Conservation (phyloP, 352 stramenopile genomes). For the Elongisporangium prolatum region DNA sequence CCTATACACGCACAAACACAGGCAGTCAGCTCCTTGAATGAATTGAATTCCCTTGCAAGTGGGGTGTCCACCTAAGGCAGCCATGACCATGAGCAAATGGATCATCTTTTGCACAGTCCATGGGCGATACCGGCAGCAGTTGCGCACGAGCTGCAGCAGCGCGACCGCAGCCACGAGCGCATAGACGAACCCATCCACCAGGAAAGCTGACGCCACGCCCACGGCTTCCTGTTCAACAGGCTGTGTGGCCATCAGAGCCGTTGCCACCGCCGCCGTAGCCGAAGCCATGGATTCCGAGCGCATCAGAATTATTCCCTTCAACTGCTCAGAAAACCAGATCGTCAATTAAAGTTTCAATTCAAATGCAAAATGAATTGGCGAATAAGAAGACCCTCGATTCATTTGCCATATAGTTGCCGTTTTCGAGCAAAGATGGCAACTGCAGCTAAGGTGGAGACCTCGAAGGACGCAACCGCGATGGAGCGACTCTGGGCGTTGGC, state of each 20-base stretch:
- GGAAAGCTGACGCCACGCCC: conserved; percentile 58
- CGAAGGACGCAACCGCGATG: conserved; percentile 20
- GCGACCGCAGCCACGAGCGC: conserved; percentile 51
- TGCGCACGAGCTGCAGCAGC: conserved; percentile 71
- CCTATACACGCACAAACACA: conserved; percentile 15
- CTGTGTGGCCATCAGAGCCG: not conserved
- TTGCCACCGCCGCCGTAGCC: conserved; percentile 6
- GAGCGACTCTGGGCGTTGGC: conserved; percentile 63
- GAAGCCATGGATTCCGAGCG: not conserved
- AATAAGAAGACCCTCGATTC: conserved; percentile 1
- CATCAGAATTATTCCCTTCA: conserved; percentile 9
- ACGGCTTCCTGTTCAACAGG: conserved; percentile 32
- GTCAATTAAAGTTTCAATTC: conserved; percentile 8
- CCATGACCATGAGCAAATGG: conserved; percentile 78
- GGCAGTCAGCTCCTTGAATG: not conserved
- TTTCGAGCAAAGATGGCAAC: conserved; percentile 10
- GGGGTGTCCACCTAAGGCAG: conserved; percentile 43
- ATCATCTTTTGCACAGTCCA: conserved; percentile 89
- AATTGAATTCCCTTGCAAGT: not conserved
- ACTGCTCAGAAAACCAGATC: conserved; percentile 2
- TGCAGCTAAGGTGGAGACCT: not conserved
- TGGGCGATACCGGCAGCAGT: conserved; percentile 75
- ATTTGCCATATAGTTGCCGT: not conserved
- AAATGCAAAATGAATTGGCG: conserved; percentile 14
- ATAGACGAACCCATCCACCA: conserved; percentile 65